Base-by-base conservation (phyloP, 2,329 filamentous ascomycete species). In the Akanthomyces muscarius region DNA sequence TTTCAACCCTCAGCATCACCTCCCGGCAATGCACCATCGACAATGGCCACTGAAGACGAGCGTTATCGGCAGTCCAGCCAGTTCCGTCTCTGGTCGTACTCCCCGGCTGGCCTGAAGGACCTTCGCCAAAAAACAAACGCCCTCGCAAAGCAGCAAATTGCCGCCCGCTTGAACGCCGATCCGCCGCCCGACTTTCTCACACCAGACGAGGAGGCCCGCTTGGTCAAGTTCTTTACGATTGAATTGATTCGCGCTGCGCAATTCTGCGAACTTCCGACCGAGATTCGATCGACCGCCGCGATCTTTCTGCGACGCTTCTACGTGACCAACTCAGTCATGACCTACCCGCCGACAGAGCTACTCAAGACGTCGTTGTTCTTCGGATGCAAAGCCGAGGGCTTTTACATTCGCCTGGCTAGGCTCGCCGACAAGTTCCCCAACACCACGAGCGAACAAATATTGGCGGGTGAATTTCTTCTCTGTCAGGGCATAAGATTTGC, bases 271-370 rank as follows among this genome's bases (percentile, higher is more conserved):
- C 72, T 82, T 48, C 78, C 79, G 6, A 81, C 80, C 66, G 80
- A 82, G 63, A 81, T 82, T 64, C 79, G 82, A 68, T 71, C 76
- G 4, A 97, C 93, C 7, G 91, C 92, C 4, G 90, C 94, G 65
- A 87, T 96, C 71, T 97, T 96, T 74, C 84, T 99, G 65, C 90
- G 91, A 62, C 90, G 95, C 63, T 98, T 99, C 82, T 99, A 98
- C 79, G 84, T 97, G 44, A 94, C 90, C 71, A 97, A 98, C 77
- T 96, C 91, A 47, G 86, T 93, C 71, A 97, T 98, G 91, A 97
- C 93, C 36, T 98, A 99, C 73, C 91, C 94, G 66, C 94, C 93
- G 0, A 90, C 91, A 66, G 88, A 92, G 66, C 90, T 98, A 68
- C 87, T 96, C 73, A 91, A 93, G 72, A 95, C 92, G 36, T 91